phyloP scores from a whole-genome alignment of 202 grass and related monocot species.

The Cymbopogon flexuosus region DNA sequence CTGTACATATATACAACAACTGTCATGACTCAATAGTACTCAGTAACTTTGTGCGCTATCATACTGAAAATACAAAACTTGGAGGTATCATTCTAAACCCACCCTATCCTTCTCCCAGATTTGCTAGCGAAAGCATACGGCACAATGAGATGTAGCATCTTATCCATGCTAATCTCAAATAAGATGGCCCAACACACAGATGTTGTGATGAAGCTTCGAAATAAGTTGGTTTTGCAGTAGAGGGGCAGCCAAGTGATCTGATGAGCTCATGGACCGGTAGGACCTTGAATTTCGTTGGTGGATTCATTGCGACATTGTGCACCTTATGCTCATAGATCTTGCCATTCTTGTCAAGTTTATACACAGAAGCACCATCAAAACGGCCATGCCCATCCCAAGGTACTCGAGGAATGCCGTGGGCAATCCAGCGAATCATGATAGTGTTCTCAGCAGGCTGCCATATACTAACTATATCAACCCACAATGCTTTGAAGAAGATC shows the following conservation, averaged over 20 bases:
- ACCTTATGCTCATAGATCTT: conserved; percentile 93
- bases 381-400: conserved; percentile 85
- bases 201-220: conserved; percentile 57
- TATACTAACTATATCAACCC: conserved; percentile 84
- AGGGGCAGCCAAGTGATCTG: conserved; percentile 61
- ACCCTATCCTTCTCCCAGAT: conserved; percentile 53
- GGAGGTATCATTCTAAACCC: conserved; percentile 10
- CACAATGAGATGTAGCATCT: conserved; percentile 51
- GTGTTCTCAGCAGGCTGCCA: conserved; percentile 90
- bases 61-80: conserved; percentile 41
- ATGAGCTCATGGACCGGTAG: conserved; percentile 67
- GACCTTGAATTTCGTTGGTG: conserved; percentile 62
- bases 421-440: conserved; percentile 97
- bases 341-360: conserved; percentile 86
- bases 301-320: conserved; percentile 79
- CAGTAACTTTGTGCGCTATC: conserved; percentile 30
- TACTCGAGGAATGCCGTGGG: conserved; percentile 79
- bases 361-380: conserved; percentile 85
- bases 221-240: conserved; percentile 84
- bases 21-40: conserved; percentile 31
- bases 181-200: neutral
- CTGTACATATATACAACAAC: conserved; percentile 63
- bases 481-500: conserved; percentile 80
- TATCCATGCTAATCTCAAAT: conserved; percentile 52
- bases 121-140: conserved; percentile 43